Percentiles rank a stretch among this genome's conserved stretches.
phyloP scores from a whole-genome alignment of 306 rosid genomes.

The Corylus heterophylla region DNA sequence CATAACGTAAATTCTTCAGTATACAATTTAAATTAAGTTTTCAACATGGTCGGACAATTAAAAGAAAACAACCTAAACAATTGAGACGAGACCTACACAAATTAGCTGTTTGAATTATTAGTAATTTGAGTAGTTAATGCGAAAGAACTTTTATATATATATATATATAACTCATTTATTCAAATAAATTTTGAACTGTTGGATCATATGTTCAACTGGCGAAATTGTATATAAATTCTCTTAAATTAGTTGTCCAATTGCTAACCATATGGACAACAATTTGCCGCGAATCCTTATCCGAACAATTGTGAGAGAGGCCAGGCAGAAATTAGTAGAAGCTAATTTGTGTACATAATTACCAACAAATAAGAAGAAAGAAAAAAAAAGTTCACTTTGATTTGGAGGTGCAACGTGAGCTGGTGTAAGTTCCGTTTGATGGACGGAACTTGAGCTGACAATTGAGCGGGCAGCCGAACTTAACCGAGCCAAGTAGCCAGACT shows the following conservation, averaged over 20 bases:
- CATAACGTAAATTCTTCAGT: neutral
- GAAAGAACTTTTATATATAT: too few relatives aligned
- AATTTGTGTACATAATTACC: conserved; percentile 17
- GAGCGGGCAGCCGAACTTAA: conserved; percentile 53
- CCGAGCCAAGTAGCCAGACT: conserved; percentile 58
- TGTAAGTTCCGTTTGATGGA: conserved; percentile 55
- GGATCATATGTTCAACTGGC: too few relatives aligned
- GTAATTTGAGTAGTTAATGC: too few relatives aligned
- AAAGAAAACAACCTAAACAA: neutral
- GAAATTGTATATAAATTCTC: too few relatives aligned
- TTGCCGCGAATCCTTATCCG: too few relatives aligned
- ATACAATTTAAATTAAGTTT: neutral
- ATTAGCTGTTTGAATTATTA: too few relatives aligned
- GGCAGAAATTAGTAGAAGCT: neutral
- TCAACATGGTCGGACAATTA: neutral
- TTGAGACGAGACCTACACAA: too few relatives aligned
- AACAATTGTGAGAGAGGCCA: neutral
- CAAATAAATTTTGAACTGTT: too few relatives aligned
- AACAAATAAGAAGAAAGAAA: neutral
- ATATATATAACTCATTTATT: too few relatives aligned
- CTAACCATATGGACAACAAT: too few relatives aligned
- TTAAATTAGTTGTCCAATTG: too few relatives aligned
- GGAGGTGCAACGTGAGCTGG: conserved; percentile 56
- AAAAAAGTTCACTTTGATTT: conserved; percentile 45
- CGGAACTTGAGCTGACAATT: conserved; percentile 66